Conservation (phyloP, 2,329 filamentous ascomycete species). For the Aspergillus phoenicis region DNA sequence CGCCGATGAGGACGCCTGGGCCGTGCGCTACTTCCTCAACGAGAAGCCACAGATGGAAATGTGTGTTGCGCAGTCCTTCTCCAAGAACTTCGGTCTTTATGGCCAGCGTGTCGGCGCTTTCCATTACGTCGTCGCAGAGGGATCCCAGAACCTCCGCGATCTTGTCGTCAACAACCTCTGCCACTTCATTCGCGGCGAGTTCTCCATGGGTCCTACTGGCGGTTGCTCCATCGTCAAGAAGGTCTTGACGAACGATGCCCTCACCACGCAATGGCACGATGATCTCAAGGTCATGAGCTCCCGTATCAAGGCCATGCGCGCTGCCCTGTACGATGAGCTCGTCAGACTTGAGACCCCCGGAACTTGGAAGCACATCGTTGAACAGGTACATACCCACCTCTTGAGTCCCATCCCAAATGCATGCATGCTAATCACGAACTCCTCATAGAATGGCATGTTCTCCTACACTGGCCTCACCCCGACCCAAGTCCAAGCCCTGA, state of each 20-base stretch:
- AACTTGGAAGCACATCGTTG: constrained; percentile 96
- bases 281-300: constrained; percentile 91
- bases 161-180: constrained; percentile 42
- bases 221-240: constrained; percentile 82
- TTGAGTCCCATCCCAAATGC: too few relatives aligned
- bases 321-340: constrained; percentile 74
- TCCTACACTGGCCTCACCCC: constrained; percentile 65
- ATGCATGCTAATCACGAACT: background rate
- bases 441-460: constrained; percentile 74
- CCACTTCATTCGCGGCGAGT: constrained; percentile 44
- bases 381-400: constrained; percentile 66
- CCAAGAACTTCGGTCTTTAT: constrained; percentile 77
- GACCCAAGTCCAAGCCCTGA: constrained; percentile 46
- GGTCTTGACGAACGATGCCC: constrained; percentile 73
- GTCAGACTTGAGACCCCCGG: constrained; percentile 84
- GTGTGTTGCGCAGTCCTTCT: constrained; percentile 61
- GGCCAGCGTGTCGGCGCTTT: constrained; percentile 94
- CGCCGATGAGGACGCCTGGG: constrained; percentile 79
- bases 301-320: constrained; percentile 88
- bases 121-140: constrained; percentile 59
- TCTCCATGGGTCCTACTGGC: constrained; percentile 69
- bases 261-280: constrained; percentile 87
- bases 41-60: constrained; percentile 70
- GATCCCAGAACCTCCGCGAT: constrained; percentile 31
- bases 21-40: constrained; percentile 87